phyloP scores from a whole-genome alignment of 2,329 filamentous ascomycete species.

The Arachnopeziza araneosa region DNA sequence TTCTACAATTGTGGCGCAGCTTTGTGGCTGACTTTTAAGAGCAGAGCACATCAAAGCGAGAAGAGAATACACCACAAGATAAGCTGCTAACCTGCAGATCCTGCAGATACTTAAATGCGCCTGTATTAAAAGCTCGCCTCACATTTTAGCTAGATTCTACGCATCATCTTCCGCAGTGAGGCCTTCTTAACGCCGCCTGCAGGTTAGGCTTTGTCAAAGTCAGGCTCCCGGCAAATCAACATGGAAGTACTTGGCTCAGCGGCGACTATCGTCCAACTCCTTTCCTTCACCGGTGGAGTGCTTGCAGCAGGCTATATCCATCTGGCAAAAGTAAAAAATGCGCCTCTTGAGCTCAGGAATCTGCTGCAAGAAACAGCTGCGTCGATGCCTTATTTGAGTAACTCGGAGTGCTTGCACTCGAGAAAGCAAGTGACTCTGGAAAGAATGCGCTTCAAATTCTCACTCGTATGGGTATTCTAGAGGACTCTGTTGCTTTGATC shows the following conservation, averaged over 20 bases:
- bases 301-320: slow-evolving; percentile 7
- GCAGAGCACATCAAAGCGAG: too few relatives aligned
- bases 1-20: too few relatives aligned
- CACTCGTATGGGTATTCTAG: background rate
- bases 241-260: slow-evolving; percentile 7
- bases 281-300: slow-evolving; percentile 8
- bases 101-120: too few relatives aligned
- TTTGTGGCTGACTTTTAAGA: too few relatives aligned
- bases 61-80: too few relatives aligned
- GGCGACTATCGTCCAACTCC: slow-evolving; percentile 7
- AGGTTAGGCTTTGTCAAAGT: too few relatives aligned
- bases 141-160: too few relatives aligned
- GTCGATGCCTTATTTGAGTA: slow-evolving; percentile 9
- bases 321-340: slow-evolving; percentile 8
- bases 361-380: slow-evolving; percentile 8
- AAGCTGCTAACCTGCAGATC: too few relatives aligned
- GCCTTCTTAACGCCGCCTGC: too few relatives aligned
- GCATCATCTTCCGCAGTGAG: too few relatives aligned
- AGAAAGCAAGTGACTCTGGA: background rate
- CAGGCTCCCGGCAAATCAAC: background rate
- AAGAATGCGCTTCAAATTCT: background rate
- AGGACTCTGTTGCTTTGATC: background rate
- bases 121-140: too few relatives aligned
- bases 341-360: slow-evolving; percentile 8
- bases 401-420: background rate